phyloP scores from a whole-genome alignment of 2,329 filamentous ascomycete genomes.

The Ciborinia camelliae region DNA sequence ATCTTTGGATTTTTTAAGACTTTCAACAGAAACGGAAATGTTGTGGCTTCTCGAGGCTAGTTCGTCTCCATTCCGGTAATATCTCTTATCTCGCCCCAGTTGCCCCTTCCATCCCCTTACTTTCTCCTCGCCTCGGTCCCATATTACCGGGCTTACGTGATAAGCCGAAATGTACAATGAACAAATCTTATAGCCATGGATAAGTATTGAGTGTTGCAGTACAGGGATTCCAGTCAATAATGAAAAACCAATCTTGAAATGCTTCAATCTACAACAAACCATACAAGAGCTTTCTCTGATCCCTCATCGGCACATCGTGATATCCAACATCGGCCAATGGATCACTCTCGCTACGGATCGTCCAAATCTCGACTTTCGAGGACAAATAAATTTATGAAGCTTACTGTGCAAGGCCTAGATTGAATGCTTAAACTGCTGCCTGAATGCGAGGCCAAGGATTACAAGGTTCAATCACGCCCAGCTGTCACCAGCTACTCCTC shows the following conservation, averaged over 20 bases:
- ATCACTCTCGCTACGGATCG: background rate
- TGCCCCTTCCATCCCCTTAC: constrained; percentile 2
- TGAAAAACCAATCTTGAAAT: constrained; percentile 4
- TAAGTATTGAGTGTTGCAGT: constrained; percentile 7
- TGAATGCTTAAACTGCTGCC: constrained; percentile 20
- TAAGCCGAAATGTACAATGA: background rate
- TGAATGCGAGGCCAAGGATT: constrained; percentile 18
- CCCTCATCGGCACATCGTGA: background rate
- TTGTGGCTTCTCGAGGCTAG: constrained; percentile 5
- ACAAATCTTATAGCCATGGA: constrained; percentile 9
- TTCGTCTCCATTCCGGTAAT: constrained; percentile 16
- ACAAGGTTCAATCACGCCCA: constrained; percentile 13
- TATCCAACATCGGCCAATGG: background rate
- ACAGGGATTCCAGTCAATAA: constrained; percentile 14
- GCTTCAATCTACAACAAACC: constrained; percentile 3
- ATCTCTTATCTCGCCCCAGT: constrained; percentile 9
- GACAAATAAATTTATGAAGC: background rate
- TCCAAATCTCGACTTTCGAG: constrained; percentile 4
- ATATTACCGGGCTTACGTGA: constrained; percentile 14
- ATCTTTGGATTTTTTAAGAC: background rate
- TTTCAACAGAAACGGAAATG: constrained; percentile 11
- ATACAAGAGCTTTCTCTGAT: background rate
- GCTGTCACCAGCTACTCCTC: constrained; percentile 15
- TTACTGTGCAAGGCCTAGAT: constrained; percentile 4
- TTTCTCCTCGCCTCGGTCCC: constrained; percentile 12